Percentiles rank a stretch among this genome's conserved stretches.
Evolutionary conservation across 306 rosid species (phyloP).

Genomic region (Arachis hypogaea): DNA sequence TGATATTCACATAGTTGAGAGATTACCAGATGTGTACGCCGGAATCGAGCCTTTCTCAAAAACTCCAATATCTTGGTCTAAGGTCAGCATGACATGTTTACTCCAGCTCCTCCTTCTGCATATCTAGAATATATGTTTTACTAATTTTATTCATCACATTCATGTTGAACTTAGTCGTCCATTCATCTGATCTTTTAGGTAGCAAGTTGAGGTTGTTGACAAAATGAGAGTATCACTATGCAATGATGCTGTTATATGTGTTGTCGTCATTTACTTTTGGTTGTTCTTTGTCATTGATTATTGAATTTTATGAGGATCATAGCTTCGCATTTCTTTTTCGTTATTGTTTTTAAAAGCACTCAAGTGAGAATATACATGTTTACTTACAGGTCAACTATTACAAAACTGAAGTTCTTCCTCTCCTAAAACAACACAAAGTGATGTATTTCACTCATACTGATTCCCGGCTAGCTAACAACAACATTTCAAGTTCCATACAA

Average conservation of each 20-base stretch:
- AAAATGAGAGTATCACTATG: conserved; percentile 17
- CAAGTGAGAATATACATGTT: conserved; percentile 38
- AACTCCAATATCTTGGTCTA: conserved; percentile 95
- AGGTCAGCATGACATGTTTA: conserved; percentile 53
- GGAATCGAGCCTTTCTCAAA: conserved; percentile 74
- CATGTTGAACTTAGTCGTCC: conserved; percentile 27
- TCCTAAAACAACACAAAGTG: conserved; percentile 82
- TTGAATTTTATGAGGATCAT: conserved; percentile 22
- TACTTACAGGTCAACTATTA: conserved; percentile 74
- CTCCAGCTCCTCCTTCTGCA: conserved; percentile 22
- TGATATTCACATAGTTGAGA: conserved; percentile 85
- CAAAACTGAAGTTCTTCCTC: conserved; percentile 78
- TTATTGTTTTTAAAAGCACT: conserved; percentile 2
- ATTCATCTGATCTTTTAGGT: conserved; percentile 27
- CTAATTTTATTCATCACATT: conserved; percentile 17
- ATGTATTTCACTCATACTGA: conserved; percentile 91
- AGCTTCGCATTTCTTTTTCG: conserved; percentile 27
- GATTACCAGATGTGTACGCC: conserved; percentile 69
- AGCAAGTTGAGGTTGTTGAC: conserved; percentile 22
- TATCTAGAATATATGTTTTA: conserved; percentile 18
- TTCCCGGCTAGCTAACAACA: conserved; percentile 90
- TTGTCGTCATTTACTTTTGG: conserved; percentile 29
- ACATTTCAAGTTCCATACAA: conserved; percentile 66
- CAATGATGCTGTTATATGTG: conserved; percentile 8
- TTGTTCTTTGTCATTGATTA: conserved; percentile 15